Conservation (phyloP, 2,329 filamentous ascomycete genomes). For the Ilyonectria robusta region DNA sequence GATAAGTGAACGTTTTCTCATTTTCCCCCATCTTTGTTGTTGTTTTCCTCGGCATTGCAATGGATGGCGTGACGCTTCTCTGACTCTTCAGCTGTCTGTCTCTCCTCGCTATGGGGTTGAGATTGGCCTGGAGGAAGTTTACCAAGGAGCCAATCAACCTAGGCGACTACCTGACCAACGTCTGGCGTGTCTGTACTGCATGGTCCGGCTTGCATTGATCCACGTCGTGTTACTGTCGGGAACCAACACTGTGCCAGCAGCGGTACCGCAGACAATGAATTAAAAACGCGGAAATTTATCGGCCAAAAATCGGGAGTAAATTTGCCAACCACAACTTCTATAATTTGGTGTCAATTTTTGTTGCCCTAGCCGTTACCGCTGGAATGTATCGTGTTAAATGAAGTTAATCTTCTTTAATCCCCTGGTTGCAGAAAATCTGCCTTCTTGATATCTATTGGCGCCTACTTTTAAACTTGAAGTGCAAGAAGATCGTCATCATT, state of each 20-base stretch:
- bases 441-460: conserved; percentile 38
- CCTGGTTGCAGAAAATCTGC: conserved; percentile 40
- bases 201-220: conserved; percentile 31
- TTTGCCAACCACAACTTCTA: conserved; percentile 32
- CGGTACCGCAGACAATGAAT: conserved; percentile 26
- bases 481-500: conserved; percentile 26
- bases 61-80: conserved; percentile 36
- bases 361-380: too few species aligned
- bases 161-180: conserved; percentile 27
- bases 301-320: conserved; percentile 27
- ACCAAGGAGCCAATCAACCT: conserved; percentile 26
- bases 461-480: conserved; percentile 30
- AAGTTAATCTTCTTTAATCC: conserved; percentile 10
- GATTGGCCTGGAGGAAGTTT: conserved; percentile 21
- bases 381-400: too few species aligned
- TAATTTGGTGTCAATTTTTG: conserved; percentile 30
- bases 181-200: conserved; percentile 20
- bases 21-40: neutral
- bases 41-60: neutral
- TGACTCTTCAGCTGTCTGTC: conserved; percentile 30
- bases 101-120: conserved; percentile 8
- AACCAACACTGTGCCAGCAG: conserved; percentile 31
- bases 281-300: conserved; percentile 23
- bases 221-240: conserved; percentile 34
- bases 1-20: too few species aligned